Percentiles rank a stretch among this genome's conserved stretches.
Evolutionary conservation across 345 rosid species (phyloP).

Genomic region (Eucalyptus pauciflora): DNA sequence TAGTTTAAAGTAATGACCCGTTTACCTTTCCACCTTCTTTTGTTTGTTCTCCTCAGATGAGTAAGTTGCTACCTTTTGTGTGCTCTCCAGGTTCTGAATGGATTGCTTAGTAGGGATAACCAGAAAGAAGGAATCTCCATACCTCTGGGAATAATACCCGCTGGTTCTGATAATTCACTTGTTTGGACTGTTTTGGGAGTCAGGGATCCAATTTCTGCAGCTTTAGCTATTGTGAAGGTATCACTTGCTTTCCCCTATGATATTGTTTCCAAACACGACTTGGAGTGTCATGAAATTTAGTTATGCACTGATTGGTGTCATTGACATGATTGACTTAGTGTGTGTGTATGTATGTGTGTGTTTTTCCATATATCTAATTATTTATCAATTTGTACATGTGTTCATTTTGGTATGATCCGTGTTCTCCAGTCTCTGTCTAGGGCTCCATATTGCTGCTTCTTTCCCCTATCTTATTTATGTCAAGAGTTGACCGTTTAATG

Average conservation of each 20-base stretch:
- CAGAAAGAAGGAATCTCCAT: slow-evolving; percentile 96
- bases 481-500: neutral
- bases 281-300: neutral
- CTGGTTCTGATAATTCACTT: slow-evolving; percentile 96
- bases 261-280: neutral
- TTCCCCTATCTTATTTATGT: neutral
- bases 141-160: slow-evolving; percentile 98
- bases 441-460: neutral
- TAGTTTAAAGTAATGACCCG: neutral
- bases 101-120: slow-evolving; percentile 75
- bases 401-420: neutral
- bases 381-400: neutral
- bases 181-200: slow-evolving; percentile 99
- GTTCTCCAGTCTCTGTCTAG: neutral
- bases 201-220: slow-evolving; percentile 94
- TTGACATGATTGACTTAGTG: neutral
- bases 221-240: slow-evolving; percentile 95
- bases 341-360: neutral
- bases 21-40: neutral
- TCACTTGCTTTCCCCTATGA: neutral
- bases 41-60: neutral
- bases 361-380: neutral
- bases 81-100: slow-evolving; percentile 77
- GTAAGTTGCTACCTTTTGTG: neutral
- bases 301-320: neutral